Evolutionary conservation across 768 basidiomycete species (phyloP).

Genomic region (Russula brevipes): DNA sequence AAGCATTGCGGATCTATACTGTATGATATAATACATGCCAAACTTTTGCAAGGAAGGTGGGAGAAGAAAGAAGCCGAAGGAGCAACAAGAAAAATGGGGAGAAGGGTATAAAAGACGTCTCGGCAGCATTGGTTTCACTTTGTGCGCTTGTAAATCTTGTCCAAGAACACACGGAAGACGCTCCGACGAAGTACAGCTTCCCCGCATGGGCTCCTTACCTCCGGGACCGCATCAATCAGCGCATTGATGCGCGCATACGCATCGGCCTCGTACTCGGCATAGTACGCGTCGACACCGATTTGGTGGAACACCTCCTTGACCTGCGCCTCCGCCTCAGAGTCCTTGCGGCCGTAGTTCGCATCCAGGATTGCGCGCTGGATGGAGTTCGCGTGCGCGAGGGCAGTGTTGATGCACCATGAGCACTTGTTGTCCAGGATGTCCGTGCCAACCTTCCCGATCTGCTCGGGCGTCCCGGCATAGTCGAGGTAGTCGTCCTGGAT

Average conservation of each 20-base stretch:
- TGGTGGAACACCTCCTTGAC: constrained; percentile 72
- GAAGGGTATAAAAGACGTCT: not conserved
- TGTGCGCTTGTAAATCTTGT: constrained; percentile 71
- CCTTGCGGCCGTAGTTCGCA: constrained; percentile 60
- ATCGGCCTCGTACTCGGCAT: constrained; percentile 73
- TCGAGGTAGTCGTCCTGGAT: constrained; percentile 97
- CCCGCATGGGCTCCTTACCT: constrained; percentile 35
- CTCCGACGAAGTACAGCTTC: constrained; percentile 47
- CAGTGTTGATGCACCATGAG: constrained; percentile 92
- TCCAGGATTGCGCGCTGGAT: constrained; percentile 59
- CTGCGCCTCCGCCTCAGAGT: constrained; percentile 49
- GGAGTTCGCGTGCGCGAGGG: constrained; percentile 52
- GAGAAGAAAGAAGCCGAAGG: not conserved
- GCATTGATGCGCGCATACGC: constrained; percentile 60
- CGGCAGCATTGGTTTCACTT: constrained; percentile 36
- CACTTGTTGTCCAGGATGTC: constrained; percentile 99
- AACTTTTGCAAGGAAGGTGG: not conserved
- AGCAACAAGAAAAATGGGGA: not conserved
- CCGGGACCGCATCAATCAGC: constrained; percentile 71
- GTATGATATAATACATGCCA: no score
- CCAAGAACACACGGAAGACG: constrained; percentile 81
- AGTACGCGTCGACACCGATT: constrained; percentile 59
- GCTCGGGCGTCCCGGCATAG: constrained; percentile 82
- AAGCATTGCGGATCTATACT: no score
- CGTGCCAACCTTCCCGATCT: constrained; percentile 95